Base-by-base conservation (phyloP, 2,329 filamentous ascomycete genomes). In the Colletotrichum sojae region DNA sequence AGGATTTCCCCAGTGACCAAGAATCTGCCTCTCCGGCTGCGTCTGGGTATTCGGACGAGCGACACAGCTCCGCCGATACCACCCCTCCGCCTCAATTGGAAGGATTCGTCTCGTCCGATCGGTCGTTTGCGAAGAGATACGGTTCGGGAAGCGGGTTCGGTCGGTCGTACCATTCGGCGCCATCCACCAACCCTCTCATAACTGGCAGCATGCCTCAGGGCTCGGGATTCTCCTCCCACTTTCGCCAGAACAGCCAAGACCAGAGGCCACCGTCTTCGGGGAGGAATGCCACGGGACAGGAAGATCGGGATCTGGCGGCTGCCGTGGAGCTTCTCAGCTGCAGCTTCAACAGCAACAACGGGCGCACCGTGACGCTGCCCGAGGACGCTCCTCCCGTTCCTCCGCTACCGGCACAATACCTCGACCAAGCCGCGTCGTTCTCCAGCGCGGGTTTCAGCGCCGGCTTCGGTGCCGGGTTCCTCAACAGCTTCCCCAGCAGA, bases 311-410 rank as follows among this genome's bases (percentile, higher is more conserved):
- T 73, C 86, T 98, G 68, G 95, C 94, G 20, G 95, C 95, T 15
- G 95, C 95, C 3, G 94, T 98, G 57, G 94, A 96, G 74, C 85
- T 97, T 73, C 89, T 97, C 71, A 95, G 93, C 81, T 97, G 94
- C 86, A 97, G 94, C 80, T 96, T 97, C 79, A 91, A 91, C 73
- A 98, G 94, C 78, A 88, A 86, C 74, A 86, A 80, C 55, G 88
- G 91, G 75, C 89, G 87, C 71, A 86, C 91, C 49, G 84, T 87
- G 15, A 85, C 87, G 58, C 83, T 94, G 69, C 87, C 90, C 5
- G 84, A 88, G 3, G 93, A 97, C 75, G 90, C 94, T 5, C 95
- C 95, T 45, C 94, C 95, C 0, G 94, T 98, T 4, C 95, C 95
- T 53, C 92, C 93, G 46, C 87, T 98, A 70, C 95, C 95, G 4